Evolutionary conservation across 140 eudicot genomes (phyloP).

Genomic region (Senecio squalidus): DNA sequence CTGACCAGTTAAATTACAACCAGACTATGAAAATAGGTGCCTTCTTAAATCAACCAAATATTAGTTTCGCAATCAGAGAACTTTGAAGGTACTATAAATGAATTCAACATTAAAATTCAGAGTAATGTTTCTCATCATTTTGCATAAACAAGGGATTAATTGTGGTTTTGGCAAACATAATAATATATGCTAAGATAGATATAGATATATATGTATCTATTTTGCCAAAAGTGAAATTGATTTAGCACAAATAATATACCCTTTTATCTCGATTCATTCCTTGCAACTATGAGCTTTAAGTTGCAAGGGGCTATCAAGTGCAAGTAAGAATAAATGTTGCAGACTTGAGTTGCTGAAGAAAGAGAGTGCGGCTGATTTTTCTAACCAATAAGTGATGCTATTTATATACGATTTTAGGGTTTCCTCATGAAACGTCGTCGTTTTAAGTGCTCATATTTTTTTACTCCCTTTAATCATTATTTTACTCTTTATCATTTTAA

Average conservation of each 20-base stretch:
- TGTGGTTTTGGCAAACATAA: constrained; percentile 30
- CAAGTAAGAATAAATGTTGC: too few relatives aligned
- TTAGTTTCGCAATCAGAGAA: constrained; percentile 45
- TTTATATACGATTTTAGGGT: too few relatives aligned
- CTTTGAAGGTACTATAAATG: constrained; percentile 43
- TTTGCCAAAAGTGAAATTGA: constrained; percentile 16
- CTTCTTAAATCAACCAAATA: too few relatives aligned
- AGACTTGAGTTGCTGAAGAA: too few relatives aligned
- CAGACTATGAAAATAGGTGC: constrained; percentile 52
- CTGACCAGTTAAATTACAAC: constrained; percentile 21
- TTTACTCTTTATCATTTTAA: too few relatives aligned
- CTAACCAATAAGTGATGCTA: too few relatives aligned
- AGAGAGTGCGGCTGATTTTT: too few relatives aligned
- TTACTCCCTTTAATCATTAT: too few relatives aligned
- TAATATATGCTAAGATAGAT: too few relatives aligned
- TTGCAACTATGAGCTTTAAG: constrained; percentile 35
- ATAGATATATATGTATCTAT: too few relatives aligned
- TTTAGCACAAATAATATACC: constrained; percentile 44
- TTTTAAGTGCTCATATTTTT: too few relatives aligned
- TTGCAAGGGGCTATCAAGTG: constrained; percentile 41
- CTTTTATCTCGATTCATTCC: constrained; percentile 37
- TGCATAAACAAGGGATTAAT: constrained; percentile 1
- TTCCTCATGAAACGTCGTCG: too few relatives aligned
- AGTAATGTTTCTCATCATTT: constrained; percentile 35
- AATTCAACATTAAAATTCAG: constrained; percentile 36